Evolutionary conservation across 371 early-diverging fungal species (phyloP).

Genomic region (Rhizopus microsporus): DNA sequence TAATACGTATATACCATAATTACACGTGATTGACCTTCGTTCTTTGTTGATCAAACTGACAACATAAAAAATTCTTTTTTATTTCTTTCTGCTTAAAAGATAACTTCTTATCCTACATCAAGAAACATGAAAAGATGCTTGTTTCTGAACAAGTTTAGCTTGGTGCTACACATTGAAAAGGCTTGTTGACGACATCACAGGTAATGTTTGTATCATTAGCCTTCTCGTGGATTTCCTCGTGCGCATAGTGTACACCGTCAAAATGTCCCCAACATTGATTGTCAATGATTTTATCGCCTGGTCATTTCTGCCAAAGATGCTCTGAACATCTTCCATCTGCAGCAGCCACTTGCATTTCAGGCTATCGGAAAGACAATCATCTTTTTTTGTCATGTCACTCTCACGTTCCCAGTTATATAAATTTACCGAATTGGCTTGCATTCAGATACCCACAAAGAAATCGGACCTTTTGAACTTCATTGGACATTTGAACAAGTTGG

Average conservation of each 20-base stretch:
- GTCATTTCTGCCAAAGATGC: slow-evolving; percentile 10
- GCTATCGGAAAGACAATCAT: slow-evolving; percentile 11
- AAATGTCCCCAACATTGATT: slow-evolving; percentile 11
- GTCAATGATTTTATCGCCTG: slow-evolving; percentile 11
- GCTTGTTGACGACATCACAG: no score
- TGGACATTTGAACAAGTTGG: slow-evolving; percentile 13
- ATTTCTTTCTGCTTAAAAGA: no score
- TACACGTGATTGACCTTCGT: no score
- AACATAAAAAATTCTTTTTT: no score
- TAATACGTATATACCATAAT: no score
- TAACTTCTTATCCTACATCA: no score
- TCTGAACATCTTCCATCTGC: slow-evolving; percentile 12
- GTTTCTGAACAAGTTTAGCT: no score
- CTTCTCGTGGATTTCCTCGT: neutral
- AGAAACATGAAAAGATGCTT: no score
- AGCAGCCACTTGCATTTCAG: slow-evolving; percentile 9
- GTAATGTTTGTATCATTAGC: no score
- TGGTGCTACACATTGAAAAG: no score
- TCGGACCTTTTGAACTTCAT: slow-evolving; percentile 11
- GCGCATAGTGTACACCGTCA: neutral
- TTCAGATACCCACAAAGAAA: slow-evolving; percentile 7
- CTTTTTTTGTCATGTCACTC: slow-evolving; percentile 14
- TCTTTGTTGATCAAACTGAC: no score
- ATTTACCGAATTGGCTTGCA: slow-evolving; percentile 9
- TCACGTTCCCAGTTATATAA: slow-evolving; percentile 4